Conservation (phyloP, 352 stramenopile species). For the Peronospora belbahrii region DNA sequence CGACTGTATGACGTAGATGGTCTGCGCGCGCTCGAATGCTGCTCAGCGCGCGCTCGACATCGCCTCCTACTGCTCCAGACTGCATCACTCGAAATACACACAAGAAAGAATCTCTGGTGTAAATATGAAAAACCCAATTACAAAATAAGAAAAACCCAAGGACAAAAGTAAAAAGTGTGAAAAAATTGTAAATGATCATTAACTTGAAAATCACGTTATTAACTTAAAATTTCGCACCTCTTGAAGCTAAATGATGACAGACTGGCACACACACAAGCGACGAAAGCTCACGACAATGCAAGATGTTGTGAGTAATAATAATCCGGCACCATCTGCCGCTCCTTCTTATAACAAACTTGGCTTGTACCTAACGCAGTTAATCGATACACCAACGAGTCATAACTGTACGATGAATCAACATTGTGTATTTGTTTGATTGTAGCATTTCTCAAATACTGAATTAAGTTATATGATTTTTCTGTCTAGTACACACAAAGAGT, state of each 20-base stretch:
- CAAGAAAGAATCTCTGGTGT: background rate
- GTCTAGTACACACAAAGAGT: slow-evolving; percentile 32
- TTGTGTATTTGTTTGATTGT: background rate
- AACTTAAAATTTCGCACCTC: background rate
- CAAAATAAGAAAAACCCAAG: background rate
- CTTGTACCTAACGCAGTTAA: slow-evolving; percentile 38
- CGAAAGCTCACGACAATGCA: slow-evolving; percentile 10
- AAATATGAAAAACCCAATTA: background rate
- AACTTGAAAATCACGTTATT: background rate
- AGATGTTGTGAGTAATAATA: no score
- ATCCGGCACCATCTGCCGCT: no score
- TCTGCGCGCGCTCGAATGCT: slow-evolving; percentile 76
- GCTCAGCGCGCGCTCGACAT: slow-evolving; percentile 70
- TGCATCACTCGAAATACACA: slow-evolving; percentile 22
- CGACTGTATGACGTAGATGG: slow-evolving; percentile 71
- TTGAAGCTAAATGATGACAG: slow-evolving; percentile 16
- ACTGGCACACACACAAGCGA: slow-evolving; percentile 12
- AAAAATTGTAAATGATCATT: no score
- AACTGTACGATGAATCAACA: slow-evolving; percentile 44
- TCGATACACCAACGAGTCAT: slow-evolving; percentile 26
- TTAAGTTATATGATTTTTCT: background rate
- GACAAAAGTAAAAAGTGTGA: no score
- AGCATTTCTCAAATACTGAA: background rate
- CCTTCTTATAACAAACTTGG: slow-evolving; percentile 1
- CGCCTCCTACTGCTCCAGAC: slow-evolving; percentile 30